Percentiles rank a stretch among this genome's conserved stretches.
Evolutionary conservation across 345 rosid genomes (phyloP).

Genomic region (Schrenkiella parvula): DNA sequence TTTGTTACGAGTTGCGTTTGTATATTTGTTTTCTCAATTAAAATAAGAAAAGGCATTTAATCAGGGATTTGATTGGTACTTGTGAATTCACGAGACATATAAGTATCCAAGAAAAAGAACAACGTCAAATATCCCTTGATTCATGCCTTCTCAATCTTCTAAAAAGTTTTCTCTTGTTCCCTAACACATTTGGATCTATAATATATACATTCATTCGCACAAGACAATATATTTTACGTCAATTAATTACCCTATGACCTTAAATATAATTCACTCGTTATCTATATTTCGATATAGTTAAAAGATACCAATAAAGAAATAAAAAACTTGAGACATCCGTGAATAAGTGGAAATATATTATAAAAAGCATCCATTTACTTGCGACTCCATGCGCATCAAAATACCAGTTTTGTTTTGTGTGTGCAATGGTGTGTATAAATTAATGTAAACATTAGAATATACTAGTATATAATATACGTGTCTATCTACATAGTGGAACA

Average conservation of each 20-base stretch:
- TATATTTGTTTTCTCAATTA: not conserved
- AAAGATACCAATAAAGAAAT: not conserved
- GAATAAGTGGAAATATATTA: not conserved
- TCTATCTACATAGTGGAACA: not conserved
- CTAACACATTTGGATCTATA: not conserved
- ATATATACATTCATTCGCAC: not conserved
- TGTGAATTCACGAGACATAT: conserved; percentile 23
- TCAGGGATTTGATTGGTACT: conserved; percentile 25
- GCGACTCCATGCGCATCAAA: not conserved
- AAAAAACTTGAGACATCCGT: not conserved
- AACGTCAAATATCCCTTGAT: conserved; percentile 20
- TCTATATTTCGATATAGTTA: not conserved
- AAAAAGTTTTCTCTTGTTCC: conserved; percentile 15
- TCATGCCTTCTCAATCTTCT: conserved; percentile 21
- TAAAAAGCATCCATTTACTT: not conserved
- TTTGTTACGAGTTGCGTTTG: conserved; percentile 17
- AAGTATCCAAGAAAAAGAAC: conserved; percentile 26
- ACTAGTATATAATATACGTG: not conserved
- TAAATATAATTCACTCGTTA: too few relatives aligned
- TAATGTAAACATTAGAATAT: not conserved
- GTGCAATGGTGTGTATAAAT: not conserved
- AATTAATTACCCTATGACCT: not conserved
- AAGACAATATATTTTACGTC: not conserved
- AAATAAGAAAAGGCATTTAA: conserved; percentile 5
- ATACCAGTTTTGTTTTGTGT: not conserved